Conservation (phyloP, 176 grass and related monocot genomes). For the Dendrocalamus sinicus region DNA sequence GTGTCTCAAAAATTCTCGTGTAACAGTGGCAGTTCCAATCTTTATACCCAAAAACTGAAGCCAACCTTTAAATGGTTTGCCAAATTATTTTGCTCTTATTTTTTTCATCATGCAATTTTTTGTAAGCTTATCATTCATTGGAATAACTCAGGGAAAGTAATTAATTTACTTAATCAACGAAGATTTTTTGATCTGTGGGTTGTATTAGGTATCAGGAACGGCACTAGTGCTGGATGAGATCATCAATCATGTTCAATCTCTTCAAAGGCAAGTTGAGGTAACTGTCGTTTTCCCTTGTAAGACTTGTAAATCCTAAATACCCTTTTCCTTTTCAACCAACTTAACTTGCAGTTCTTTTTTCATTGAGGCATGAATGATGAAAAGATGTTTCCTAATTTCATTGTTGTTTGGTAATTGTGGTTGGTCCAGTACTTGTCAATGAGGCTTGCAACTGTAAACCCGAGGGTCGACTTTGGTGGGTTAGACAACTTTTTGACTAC, state of each 20-base stretch:
- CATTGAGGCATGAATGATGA: background rate
- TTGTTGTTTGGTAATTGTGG: constrained; percentile 26
- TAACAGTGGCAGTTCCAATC: background rate
- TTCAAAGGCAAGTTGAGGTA: constrained; percentile 97
- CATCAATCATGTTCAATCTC: constrained; percentile 96
- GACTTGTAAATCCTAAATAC: background rate
- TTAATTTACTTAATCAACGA: background rate
- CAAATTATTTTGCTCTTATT: background rate
- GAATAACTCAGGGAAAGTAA: background rate
- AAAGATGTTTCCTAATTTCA: constrained; percentile 4
- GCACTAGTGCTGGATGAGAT: constrained; percentile 95
- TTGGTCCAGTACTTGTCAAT: constrained; percentile 80
- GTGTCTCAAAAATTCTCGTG: background rate
- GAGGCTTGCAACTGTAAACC: constrained; percentile 84
- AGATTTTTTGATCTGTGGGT: background rate
- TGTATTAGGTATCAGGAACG: constrained; percentile 82
- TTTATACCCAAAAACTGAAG: background rate
- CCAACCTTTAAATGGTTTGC: background rate
- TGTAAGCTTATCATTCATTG: background rate
- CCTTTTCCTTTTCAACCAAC: background rate
- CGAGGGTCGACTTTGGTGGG: constrained; percentile 74
- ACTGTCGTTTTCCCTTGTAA: constrained; percentile 16
- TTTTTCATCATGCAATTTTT: background rate
- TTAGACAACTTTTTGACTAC: constrained; percentile 73
- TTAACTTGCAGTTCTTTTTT: background rate